These are phyloP conservation scores for Alnus rubra DNA, from an alignment of 306 rosid genomes.

Conservation along the genomic window DNA sequence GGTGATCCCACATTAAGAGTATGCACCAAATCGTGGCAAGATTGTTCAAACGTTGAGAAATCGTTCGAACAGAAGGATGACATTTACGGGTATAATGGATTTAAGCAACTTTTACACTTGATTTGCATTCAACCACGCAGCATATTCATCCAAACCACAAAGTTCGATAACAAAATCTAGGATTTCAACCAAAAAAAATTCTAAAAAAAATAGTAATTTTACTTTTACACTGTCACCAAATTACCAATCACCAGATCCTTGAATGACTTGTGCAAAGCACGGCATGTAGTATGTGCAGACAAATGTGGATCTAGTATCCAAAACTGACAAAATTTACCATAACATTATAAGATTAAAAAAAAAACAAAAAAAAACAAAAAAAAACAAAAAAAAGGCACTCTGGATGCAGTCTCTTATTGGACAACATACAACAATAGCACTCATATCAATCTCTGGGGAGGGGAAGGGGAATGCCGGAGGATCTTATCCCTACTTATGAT, in stretches of 20 bases:
- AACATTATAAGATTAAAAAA: background rate
- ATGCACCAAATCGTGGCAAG: no score
- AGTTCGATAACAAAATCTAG: background rate
- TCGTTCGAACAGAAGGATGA: no score
- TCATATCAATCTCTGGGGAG: conserved; percentile 32
- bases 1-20: no score
- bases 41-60: no score
- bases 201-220: background rate
- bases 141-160: background rate
- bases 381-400: conserved; percentile 18
- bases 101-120: no score
- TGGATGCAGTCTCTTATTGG: conserved; percentile 32
- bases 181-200: background rate
- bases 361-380: no score
- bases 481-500: conserved; percentile 39
- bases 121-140: background rate
- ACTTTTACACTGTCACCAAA: background rate
- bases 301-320: conserved; percentile 4
- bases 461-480: conserved; percentile 42
- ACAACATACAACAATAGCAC: conserved; percentile 40
- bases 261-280: conserved; percentile 14
- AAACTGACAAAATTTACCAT: conserved; percentile 43
- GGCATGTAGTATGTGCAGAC: conserved; percentile 11
- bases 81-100: no score
- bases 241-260: background rate